Conservation (phyloP, 768 basidiomycete species). For the Suillus subaureus region DNA sequence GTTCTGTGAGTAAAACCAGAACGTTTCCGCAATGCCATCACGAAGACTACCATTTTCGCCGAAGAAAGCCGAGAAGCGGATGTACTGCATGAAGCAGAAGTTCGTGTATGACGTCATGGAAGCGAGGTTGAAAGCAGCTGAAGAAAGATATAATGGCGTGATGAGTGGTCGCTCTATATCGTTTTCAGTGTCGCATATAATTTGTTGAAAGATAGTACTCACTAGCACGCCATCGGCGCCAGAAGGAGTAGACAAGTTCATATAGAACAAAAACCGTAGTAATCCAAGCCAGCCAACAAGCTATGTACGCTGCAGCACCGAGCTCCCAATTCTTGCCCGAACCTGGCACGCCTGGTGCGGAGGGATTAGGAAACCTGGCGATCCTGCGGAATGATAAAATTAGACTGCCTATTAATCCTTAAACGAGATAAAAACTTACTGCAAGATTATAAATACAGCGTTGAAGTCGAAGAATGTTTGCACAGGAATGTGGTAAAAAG, state of each 20-base stretch:
- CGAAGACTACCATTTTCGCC: conserved; percentile 50
- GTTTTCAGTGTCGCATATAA: conserved; percentile 16
- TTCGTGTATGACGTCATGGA: conserved; percentile 79
- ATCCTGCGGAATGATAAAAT: conserved; percentile 47
- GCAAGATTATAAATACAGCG: conserved; percentile 77
- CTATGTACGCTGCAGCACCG: conserved; percentile 79
- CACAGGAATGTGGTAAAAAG: conserved; percentile 70
- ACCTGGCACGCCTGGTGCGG: conserved; percentile 66
- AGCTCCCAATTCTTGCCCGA: conserved; percentile 82
- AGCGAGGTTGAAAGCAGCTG: conserved; percentile 73
- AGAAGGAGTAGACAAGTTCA: conserved; percentile 75
- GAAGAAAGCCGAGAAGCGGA: conserved; percentile 71
- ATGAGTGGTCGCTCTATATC: conserved; percentile 77
- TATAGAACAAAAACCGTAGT: conserved; percentile 74
- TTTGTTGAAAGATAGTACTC: conserved; percentile 40
- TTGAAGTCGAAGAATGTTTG: conserved; percentile 92
- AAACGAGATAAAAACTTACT: conserved; percentile 56
- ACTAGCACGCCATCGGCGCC: conserved; percentile 79
- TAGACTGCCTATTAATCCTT: neutral
- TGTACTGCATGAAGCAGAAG: conserved; percentile 83
- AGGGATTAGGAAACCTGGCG: conserved; percentile 72
- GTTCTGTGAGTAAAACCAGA: conserved; percentile 84
- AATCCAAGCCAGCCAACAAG: conserved; percentile 79
- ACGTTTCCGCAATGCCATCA: conserved; percentile 79
- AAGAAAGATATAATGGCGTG: conserved; percentile 80